phyloP scores from a whole-genome alignment of 371 early-diverging fungal species.

The Phascolomyces articulosus region DNA sequence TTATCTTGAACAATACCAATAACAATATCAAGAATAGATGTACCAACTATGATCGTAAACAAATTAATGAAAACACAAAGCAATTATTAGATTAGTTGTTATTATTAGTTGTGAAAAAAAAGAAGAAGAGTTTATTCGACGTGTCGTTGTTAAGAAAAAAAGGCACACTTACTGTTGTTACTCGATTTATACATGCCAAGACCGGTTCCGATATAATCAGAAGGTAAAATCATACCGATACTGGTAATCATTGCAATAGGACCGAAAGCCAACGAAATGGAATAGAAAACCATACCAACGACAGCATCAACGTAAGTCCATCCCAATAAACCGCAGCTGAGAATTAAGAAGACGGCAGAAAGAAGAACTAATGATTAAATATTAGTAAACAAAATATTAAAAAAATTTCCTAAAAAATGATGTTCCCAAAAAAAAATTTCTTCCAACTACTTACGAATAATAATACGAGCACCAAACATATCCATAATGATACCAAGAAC shows the following conservation, averaged over 20 bases:
- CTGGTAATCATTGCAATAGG: slow-evolving; percentile 59
- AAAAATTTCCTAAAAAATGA: neutral
- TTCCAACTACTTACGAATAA: slow-evolving; percentile 35
- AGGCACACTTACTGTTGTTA: slow-evolving; percentile 30
- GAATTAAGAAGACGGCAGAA: slow-evolving; percentile 48
- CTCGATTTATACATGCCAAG: slow-evolving; percentile 54
- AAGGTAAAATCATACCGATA: slow-evolving; percentile 52
- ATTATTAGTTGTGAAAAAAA: no score
- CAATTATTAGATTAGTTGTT: no score
- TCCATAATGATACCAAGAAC: slow-evolving; percentile 59
- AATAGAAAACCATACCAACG: slow-evolving; percentile 54
- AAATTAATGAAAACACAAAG: neutral
- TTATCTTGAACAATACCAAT: slow-evolving; percentile 58
- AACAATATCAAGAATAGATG: slow-evolving; percentile 52
- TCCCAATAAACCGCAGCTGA: slow-evolving; percentile 45
- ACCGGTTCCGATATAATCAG: slow-evolving; percentile 59
- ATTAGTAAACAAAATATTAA: neutral
- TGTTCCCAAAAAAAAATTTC: neutral
- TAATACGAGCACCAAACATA: slow-evolving; percentile 47
- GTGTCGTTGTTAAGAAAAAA: neutral
- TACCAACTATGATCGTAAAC: slow-evolving; percentile 35
- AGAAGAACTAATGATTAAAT: slow-evolving; percentile 20
- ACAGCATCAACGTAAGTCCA: slow-evolving; percentile 45
- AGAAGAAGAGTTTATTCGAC: no score
- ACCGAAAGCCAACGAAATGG: slow-evolving; percentile 54